Conservation (phyloP, 805 yeast species). For the Ogataea populi-albae region DNA sequence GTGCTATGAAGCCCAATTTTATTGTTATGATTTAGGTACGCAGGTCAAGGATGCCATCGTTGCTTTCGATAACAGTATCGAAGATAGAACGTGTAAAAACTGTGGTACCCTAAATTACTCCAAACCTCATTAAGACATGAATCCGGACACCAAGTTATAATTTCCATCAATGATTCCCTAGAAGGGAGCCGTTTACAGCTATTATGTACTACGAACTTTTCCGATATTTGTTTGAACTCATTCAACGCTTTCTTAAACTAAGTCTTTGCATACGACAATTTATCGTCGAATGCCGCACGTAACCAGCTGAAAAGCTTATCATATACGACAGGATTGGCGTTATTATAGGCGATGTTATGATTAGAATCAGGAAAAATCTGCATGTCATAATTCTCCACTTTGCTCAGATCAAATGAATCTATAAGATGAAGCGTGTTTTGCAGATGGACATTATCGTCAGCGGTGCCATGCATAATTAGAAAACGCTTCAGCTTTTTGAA, state of each 20-base stretch:
- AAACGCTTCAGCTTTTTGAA: conserved; percentile 55
- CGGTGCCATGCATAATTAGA: conserved; percentile 76
- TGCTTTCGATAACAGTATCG: conserved; percentile 59
- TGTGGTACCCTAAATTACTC: conserved; percentile 76
- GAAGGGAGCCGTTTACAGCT: no score
- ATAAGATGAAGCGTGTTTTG: conserved; percentile 64
- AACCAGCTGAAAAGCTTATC: conserved; percentile 73
- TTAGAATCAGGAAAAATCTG: conserved; percentile 92
- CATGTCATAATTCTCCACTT: conserved; percentile 76
- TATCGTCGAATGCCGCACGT: conserved; percentile 46
- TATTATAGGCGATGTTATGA: conserved; percentile 76
- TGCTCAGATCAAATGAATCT: conserved; percentile 50
- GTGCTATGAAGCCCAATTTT: conserved; percentile 67
- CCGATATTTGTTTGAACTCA: no score
- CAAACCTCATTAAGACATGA: conserved; percentile 44
- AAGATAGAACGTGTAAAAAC: conserved; percentile 64
- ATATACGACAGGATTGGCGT: conserved; percentile 71
- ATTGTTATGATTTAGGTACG: conserved; percentile 80
- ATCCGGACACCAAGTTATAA: no score
- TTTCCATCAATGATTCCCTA: no score
- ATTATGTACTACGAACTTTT: no score
- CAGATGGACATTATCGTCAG: conserved; percentile 80
- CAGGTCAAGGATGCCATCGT: conserved; percentile 84
- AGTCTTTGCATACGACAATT: conserved; percentile 4
- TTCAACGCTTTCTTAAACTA: no score